These are phyloP conservation scores for Aspergillus novofumigatus DNA, from an alignment of 2,329 filamentous ascomycete species.

Conservation along the genomic window DNA sequence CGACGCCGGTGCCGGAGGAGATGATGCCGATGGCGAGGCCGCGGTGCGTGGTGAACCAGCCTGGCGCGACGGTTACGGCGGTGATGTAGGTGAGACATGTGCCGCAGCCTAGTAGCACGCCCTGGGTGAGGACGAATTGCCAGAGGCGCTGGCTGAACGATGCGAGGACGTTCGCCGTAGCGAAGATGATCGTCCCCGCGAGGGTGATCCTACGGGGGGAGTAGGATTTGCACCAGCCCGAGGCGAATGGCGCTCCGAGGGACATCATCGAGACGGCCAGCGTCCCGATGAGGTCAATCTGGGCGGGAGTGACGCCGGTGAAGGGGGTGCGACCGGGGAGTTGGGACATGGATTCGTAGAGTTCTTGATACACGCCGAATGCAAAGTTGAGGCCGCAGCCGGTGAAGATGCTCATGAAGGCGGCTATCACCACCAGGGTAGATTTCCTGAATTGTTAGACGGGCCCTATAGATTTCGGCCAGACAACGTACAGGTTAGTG, in stretches of 20 bases:
- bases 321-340: slow-evolving; percentile 28
- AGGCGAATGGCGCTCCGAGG: slow-evolving; percentile 34
- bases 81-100: slow-evolving; percentile 39
- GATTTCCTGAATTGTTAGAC: neutral
- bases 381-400: slow-evolving; percentile 37
- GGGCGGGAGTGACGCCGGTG: slow-evolving; percentile 28
- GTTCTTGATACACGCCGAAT: slow-evolving; percentile 41
- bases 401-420: slow-evolving; percentile 33
- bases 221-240: slow-evolving; percentile 33
- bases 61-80: slow-evolving; percentile 36
- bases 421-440: slow-evolving; percentile 15
- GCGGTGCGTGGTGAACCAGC: slow-evolving; percentile 35
- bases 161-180: slow-evolving; percentile 30
- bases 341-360: slow-evolving; percentile 35
- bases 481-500: neutral
- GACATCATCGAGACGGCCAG: slow-evolving; percentile 37
- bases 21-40: slow-evolving; percentile 41
- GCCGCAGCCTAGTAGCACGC: slow-evolving; percentile 36
- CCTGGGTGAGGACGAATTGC: slow-evolving; percentile 35
- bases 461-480: neutral
- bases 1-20: slow-evolving; percentile 37
- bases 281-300: slow-evolving; percentile 39
- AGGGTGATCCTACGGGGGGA: slow-evolving; percentile 29
- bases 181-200: slow-evolving; percentile 33
- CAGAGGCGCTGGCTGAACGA: slow-evolving; percentile 32